Evolutionary conservation across 306 rosid species (phyloP), one percentile per base, ranked within the genome.

Genomic region (Cicer judaicum): DNA sequence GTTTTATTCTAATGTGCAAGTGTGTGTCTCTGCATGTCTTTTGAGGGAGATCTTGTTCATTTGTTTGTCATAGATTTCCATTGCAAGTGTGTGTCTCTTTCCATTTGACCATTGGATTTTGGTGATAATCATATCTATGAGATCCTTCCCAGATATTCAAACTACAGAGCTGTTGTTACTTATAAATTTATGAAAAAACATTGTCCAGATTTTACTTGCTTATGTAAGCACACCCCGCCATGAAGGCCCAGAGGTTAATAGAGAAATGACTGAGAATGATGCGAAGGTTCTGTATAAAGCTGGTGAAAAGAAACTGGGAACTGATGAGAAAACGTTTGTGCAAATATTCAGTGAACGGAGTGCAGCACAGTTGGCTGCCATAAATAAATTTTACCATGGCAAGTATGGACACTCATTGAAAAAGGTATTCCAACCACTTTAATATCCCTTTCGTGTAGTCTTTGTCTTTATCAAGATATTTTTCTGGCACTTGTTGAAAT

Each of bases 231-330:
- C 73, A 48, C 90, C 81, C 0, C 95, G 92, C 12, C 78, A 82
- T 50, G 97, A 92, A 84, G 96, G 90, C 64, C 94, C 81, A 5
- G 95, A 87, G 82, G 85, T 87, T 40, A 83, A 87, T 79, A 72
- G 74, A 60, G 83, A 56, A 21, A 57, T 86, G 49, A 87, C 79
- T 62, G 83, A 72, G 70, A 68, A 48, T 18, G 90, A 84, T 64
- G 83, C 86, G 0, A 69, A 72, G 79, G 71, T 70, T 76, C 84
- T 86, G 12, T 86, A 76, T 8, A 84, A 79, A 70, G 90, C 86
- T 38, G 88, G 90, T 64, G 88, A 86, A 73, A 86, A 86, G 79
- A 86, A 42, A 47, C 64, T 84, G 36, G 86, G 86, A 68, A 86
- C 86, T 50, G 90, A 86, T 64, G 88, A 86, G 81, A 83, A 80